Conservation (phyloP, 345 rosid species). For the Eucalyptus lansdowneana region DNA sequence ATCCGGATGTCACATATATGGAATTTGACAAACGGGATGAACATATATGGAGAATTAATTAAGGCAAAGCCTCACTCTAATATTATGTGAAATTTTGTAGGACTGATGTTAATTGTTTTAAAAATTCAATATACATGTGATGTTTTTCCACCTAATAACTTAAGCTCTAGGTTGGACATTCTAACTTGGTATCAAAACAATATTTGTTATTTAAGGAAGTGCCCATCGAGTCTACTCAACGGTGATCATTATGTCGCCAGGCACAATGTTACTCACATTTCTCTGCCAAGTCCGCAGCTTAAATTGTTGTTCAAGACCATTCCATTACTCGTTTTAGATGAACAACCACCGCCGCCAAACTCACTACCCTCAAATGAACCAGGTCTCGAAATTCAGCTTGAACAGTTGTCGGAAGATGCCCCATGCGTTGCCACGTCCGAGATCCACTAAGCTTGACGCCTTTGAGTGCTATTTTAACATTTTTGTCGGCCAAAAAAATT, state of each 20-base stretch:
- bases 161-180: rapidly evolving
- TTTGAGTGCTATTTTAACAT: background rate
- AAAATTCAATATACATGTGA: background rate
- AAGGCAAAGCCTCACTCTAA: background rate
- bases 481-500: background rate
- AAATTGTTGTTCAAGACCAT: background rate
- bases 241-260: background rate
- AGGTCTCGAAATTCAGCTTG: background rate
- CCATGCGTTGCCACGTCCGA: background rate
- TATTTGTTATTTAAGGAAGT: background rate
- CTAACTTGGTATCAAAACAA: background rate
- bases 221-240: background rate
- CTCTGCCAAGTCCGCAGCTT: background rate
- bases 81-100: background rate
- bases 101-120: background rate
- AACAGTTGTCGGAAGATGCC: background rate
- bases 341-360: background rate
- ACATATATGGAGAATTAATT: background rate
- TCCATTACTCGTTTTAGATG: background rate
- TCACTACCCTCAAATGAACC: background rate
- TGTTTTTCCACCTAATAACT: background rate
- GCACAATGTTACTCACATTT: background rate
- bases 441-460: background rate
- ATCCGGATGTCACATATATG: background rate
- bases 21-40: background rate